phyloP scores from a whole-genome alignment of 306 rosid species.

The cucumber (Cucumis sativus) region Cucumber_9930_V3 NC_026660.2:30538001-30538500 shows the following conservation, averaged over 20 bases:
- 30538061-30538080: not conserved
- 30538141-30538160: not conserved
- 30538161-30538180: not conserved
- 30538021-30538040: not conserved
- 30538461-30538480: constrained; percentile 91
- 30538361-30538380: constrained; percentile 66
- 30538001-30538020: no score
- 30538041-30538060: not conserved
- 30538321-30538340: constrained; percentile 53
- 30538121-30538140: not conserved
- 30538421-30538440: constrained; percentile 92
- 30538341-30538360: constrained; percentile 77
- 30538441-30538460: constrained; percentile 94
- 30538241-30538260: constrained; percentile 29
- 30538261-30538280: constrained; percentile 28
- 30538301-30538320: constrained; percentile 56
- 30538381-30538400: constrained; percentile 82
- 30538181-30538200: constrained; percentile 42
- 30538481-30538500: constrained; percentile 99
- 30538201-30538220: constrained; percentile 54
- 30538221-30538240: constrained; percentile 29
- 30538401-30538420: constrained; percentile 89
- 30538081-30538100: not conserved
- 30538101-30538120: not conserved
- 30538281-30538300: constrained; percentile 85